These are phyloP conservation scores for Cladosporium sp. DNA, from an alignment of 2,329 filamentous ascomycete species.

Conservation along the genomic window DNA sequence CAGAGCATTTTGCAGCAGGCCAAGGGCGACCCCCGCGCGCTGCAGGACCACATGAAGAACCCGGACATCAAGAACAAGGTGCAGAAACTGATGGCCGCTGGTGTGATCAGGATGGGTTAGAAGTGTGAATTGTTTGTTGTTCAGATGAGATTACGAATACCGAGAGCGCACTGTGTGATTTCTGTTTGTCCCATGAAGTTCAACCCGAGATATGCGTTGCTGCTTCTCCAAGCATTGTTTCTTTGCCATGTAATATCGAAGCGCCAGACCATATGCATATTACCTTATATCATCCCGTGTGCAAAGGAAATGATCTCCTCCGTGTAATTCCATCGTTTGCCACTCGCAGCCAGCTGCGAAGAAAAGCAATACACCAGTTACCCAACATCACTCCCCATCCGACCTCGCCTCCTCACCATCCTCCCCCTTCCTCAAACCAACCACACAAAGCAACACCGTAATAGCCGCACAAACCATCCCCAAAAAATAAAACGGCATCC, in stretches of 20 bases:
- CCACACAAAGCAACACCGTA: conserved; percentile 24
- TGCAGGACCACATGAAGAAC: conserved; percentile 98
- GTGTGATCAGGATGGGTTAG: conserved; percentile 64
- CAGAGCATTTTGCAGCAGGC: conserved; percentile 96
- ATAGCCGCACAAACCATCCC: conserved; percentile 34
- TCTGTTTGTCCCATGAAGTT: background rate
- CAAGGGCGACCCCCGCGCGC: conserved; percentile 84
- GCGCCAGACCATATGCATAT: background rate
- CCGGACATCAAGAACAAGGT: conserved; percentile 81
- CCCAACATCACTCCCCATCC: background rate
- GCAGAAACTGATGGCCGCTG: conserved; percentile 89
- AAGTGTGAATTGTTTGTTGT: background rate
- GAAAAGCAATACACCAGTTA: background rate
- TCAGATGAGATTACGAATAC: conserved; percentile 2
- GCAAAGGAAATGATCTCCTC: background rate
- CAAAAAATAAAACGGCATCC: conserved; percentile 50
- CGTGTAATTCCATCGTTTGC: background rate
- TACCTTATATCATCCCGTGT: background rate
- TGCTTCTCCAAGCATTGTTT: background rate
- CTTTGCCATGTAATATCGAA: background rate
- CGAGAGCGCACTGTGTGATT: background rate
- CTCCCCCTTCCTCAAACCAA: conserved; percentile 36
- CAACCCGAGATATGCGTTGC: background rate
- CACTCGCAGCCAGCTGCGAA: conserved; percentile 2
- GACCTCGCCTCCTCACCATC: conserved; percentile 14